phyloP scores from a whole-genome alignment of 495 filamentous ascomycete species.

The Tuber aestivum region DNA sequence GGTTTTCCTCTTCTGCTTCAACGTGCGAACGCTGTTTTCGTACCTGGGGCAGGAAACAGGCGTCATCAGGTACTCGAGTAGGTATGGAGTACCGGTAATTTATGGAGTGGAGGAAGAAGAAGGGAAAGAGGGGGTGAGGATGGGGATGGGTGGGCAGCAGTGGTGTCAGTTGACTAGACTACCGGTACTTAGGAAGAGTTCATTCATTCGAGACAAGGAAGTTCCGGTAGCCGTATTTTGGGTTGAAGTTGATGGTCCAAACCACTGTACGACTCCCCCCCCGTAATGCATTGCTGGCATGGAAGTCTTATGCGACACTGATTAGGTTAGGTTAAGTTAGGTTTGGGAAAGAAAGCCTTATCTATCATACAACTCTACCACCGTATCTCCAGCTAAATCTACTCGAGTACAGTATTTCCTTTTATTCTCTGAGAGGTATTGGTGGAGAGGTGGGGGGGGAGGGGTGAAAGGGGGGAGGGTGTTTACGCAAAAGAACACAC shows the following conservation, averaged over 20 bases:
- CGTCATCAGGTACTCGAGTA: slow-evolving; percentile 3
- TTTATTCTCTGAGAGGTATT: too few relatives aligned
- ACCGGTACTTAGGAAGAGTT: not conserved
- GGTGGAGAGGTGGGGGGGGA: not conserved
- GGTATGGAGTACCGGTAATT: slow-evolving; percentile 6
- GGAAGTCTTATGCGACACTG: not conserved
- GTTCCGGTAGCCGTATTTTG: not conserved
- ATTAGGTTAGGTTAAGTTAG: not conserved
- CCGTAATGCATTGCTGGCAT: not conserved
- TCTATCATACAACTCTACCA: not conserved
- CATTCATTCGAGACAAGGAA: not conserved
- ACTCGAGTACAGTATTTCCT: too few relatives aligned
- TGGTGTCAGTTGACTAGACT: not conserved
- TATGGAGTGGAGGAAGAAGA: not conserved
- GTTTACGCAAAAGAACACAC: not conserved
- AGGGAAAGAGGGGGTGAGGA: not conserved
- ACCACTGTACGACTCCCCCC: not conserved
- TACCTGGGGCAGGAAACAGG: not conserved
- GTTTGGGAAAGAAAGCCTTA: not conserved
- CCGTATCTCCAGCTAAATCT: not conserved
- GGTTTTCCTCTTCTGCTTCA: not conserved
- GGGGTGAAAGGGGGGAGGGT: not conserved
- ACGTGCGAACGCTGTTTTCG: not conserved
- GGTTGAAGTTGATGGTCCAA: not conserved
- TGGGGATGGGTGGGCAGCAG: not conserved